Base-by-base conservation (phyloP, 805 yeast genomes). In the Spathaspora hagerdaliae region DNA sequence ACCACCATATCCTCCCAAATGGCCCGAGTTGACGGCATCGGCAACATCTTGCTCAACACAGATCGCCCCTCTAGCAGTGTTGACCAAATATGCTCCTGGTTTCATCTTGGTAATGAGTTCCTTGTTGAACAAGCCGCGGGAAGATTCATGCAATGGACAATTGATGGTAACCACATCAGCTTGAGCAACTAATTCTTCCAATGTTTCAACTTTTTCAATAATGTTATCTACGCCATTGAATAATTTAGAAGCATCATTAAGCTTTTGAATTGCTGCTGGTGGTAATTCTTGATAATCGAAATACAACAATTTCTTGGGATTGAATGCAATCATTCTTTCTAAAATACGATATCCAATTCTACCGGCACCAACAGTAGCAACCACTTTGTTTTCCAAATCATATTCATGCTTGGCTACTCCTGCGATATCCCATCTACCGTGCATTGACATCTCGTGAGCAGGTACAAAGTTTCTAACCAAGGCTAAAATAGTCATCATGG, bases 41-140 rank as follows among this genome's bases (percentile, higher is more conserved):
- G 88, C 90, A 51, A 86, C 85, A 54, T 82, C 94, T 58, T 84
- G 75, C 41, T 79, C 83, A 46, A 75, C 81, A 61, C 85, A 77
- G 55, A 86, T 86, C 37, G 91, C 92, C 49, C 94, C 94, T 61
- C 92, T 77, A 15, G 91, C 91, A 42, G 91, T 85, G 73, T 85
- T 83, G 44, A 85, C 87, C 46, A 85, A 69, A 75, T 84, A 78
- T 11, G 90, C 78, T 42, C 89, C 90, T 53, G 75, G 77, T 66
- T 84, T 85, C 80, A 85, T 82, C 58, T 84, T 79, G 52, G 85
- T 72, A 45, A 85, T 68, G 50, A 82, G 64, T 19, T 82, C 75
- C 62, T 80, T 81, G 77, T 86, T 77, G 66, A 86, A 74, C 45
- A 86, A 67, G 32, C 89, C 89, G 55, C 65, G 67, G 32, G 90